Percentiles rank a stretch among this genome's conserved stretches.
Conservation (phyloP, 257 asterid genomes). For the Scutellaria barbata region DNA sequence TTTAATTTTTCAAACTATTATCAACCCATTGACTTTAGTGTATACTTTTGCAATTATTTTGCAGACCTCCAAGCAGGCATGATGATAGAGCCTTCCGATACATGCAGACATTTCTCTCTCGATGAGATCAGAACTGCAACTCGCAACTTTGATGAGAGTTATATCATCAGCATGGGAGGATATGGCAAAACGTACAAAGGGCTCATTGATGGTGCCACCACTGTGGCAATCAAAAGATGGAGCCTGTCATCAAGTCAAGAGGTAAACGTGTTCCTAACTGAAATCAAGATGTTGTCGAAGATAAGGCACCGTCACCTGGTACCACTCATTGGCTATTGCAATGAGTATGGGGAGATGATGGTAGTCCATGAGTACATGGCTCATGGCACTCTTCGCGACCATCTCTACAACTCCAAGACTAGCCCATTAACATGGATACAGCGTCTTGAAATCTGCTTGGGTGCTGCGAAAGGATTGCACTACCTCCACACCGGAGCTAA, state of each 20-base stretch:
- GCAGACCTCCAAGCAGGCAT: background rate
- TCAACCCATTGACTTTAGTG: too few species aligned
- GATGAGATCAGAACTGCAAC: slow-evolving; percentile 53
- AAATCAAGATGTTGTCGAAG: slow-evolving; percentile 58
- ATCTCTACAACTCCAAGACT: slow-evolving; percentile 45
- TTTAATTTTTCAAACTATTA: too few species aligned
- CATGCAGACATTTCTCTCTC: slow-evolving; percentile 46
- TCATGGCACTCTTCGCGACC: slow-evolving; percentile 54
- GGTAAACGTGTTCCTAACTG: slow-evolving; percentile 51
- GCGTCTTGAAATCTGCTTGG: slow-evolving; percentile 57
- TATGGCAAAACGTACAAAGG: slow-evolving; percentile 61
- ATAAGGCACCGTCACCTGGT: slow-evolving; percentile 61
- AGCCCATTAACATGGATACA: slow-evolving; percentile 51
- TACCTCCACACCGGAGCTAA: slow-evolving; percentile 58
- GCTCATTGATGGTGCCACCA: slow-evolving; percentile 39
- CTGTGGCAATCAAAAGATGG: slow-evolving; percentile 53
- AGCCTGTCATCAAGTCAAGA: slow-evolving; percentile 50
- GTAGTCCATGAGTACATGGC: slow-evolving; percentile 65
- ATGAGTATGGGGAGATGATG: slow-evolving; percentile 56
- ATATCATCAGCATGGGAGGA: slow-evolving; percentile 53
- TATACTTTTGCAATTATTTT: background rate
- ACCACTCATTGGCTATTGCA: slow-evolving; percentile 60
- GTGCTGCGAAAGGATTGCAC: slow-evolving; percentile 62
- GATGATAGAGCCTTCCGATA: slow-evolving; percentile 18
- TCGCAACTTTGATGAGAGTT: slow-evolving; percentile 41